These are phyloP conservation scores for Solanum tarijense DNA, from an alignment of 257 asterid species.

Conservation along the genomic window DNA sequence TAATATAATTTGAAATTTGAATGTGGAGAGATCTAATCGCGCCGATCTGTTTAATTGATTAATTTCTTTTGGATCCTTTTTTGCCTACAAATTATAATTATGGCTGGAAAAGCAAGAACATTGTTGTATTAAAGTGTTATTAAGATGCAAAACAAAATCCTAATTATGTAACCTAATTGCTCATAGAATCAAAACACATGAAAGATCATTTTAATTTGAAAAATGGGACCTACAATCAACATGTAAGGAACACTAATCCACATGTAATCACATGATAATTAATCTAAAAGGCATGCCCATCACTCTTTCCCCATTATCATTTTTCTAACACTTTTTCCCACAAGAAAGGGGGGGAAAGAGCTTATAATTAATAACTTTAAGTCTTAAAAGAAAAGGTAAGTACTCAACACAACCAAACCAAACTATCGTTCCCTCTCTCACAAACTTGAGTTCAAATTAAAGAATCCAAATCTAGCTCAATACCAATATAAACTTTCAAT, in stretches of 20 bases:
- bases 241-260: constrained; percentile 21
- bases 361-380: neutral
- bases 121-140: constrained; percentile 6
- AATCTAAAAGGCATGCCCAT: constrained; percentile 20
- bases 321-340: neutral
- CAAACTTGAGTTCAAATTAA: constrained; percentile 59
- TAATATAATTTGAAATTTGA: neutral
- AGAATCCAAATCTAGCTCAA: constrained; percentile 24
- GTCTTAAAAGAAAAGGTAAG: neutral
- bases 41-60: neutral
- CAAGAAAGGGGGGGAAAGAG: neutral
- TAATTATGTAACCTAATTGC: constrained; percentile 5
- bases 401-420: neutral
- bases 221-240: constrained; percentile 31
- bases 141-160: constrained; percentile 14
- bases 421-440: constrained; percentile 38
- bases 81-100: constrained; percentile 1
- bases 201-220: constrained; percentile 2
- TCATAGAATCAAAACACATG: constrained; percentile 47
- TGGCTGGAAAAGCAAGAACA: constrained; percentile 9
- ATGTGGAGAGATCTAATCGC: constrained; percentile 1
- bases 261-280: constrained; percentile 61
- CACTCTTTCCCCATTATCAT: constrained; percentile 12
- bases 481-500: neutral
- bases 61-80: constrained; percentile 1